A percentile compares a stretch with the other conserved stretches of the same genome.
Conservation (phyloP, 2,329 filamentous ascomycete species). For the Chalara sp. region DNA sequence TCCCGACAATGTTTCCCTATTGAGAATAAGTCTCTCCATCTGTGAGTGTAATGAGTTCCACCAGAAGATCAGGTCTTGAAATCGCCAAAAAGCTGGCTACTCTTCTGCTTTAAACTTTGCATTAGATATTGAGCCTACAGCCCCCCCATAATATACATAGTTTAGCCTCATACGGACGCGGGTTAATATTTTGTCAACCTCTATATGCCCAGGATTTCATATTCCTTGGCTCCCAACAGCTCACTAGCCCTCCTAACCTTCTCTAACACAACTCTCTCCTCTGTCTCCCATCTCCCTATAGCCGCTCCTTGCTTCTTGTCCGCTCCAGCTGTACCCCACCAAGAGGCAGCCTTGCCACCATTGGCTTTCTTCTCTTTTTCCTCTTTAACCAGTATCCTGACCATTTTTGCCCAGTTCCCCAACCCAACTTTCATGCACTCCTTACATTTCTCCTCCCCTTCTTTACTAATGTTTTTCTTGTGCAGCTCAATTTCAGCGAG, state of each 20-base stretch:
- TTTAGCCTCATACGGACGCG: no score
- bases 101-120: no score
- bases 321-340: constrained; percentile 22
- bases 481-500: constrained; percentile 65
- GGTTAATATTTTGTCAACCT: no score
- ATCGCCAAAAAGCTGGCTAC: no score
- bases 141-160: no score
- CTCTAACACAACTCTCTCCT: constrained; percentile 26
- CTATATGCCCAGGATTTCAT: no score
- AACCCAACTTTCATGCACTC: constrained; percentile 73
- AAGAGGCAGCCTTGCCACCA: constrained; percentile 12
- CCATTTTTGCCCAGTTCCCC: constrained; percentile 79
- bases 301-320: constrained; percentile 14
- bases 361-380: constrained; percentile 21
- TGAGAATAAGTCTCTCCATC: no score
- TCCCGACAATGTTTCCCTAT: no score
- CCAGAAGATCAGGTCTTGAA: no score
- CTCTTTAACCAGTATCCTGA: constrained; percentile 47
- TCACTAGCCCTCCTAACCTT: constrained; percentile 17
- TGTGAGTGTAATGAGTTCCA: no score
- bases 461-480: constrained; percentile 21
- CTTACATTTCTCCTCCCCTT: constrained; percentile 56
- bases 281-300: constrained; percentile 27
- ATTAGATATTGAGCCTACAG: no score
- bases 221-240: no score